phyloP scores from a whole-genome alignment of 345 rosid species.

The Ricinus communis region DNA sequence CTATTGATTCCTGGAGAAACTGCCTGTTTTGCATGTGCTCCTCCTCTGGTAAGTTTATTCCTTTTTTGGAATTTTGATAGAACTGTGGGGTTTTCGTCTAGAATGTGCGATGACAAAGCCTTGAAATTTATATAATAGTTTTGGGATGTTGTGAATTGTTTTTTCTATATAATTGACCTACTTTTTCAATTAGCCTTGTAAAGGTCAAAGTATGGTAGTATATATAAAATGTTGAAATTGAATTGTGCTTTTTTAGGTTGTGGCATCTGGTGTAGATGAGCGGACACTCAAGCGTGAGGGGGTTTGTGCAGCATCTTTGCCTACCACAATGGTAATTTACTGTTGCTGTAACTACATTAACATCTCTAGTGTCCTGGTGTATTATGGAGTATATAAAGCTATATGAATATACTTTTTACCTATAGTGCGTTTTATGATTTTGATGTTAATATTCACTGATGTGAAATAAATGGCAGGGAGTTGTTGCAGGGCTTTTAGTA shows the following conservation, averaged over 20 bases:
- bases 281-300: constrained; percentile 93
- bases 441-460: constrained; percentile 5
- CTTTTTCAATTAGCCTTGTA: not conserved
- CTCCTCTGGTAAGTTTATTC: constrained; percentile 69
- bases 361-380: constrained; percentile 1
- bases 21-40: constrained; percentile 99
- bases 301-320: constrained; percentile 95
- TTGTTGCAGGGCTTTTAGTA: constrained; percentile 90
- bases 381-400: not conserved
- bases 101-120: constrained; percentile 1
- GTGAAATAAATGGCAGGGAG: constrained; percentile 61
- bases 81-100: constrained; percentile 1
- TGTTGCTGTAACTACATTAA: not conserved
- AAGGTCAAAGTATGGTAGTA: no score
- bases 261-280: constrained; percentile 97
- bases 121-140: not conserved
- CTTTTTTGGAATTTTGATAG: constrained; percentile 8
- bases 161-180: not conserved
- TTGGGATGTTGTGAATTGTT: not conserved
- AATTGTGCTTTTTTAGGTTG: constrained; percentile 53
- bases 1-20: constrained; percentile 92
- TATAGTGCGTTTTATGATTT: not conserved
- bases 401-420: not conserved
- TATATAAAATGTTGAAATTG: no score
- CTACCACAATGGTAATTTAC: constrained; percentile 79